These are phyloP conservation scores for Pyrenochaeta sp. DNA, from an alignment of 2,329 filamentous ascomycete species.

Conservation along the genomic window DNA sequence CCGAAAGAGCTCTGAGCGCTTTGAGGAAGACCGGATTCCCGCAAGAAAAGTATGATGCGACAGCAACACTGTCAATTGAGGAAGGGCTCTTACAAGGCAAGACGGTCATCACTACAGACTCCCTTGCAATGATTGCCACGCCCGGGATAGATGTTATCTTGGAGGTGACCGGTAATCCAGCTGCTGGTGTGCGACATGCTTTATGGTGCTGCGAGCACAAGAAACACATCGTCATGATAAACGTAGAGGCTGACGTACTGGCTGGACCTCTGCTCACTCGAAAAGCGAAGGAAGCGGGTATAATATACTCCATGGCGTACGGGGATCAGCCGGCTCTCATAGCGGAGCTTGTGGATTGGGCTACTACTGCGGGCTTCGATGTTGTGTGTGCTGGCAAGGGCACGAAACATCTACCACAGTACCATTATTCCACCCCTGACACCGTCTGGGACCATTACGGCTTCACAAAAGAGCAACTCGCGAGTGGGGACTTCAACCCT, in stretches of 20 bases:
- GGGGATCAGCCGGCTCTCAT: constrained; percentile 58
- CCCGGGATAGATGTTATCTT: constrained; percentile 57
- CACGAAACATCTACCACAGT: constrained; percentile 58
- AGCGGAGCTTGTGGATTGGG: constrained; percentile 56
- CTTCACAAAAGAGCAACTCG: constrained; percentile 56
- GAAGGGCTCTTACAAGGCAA: constrained; percentile 54
- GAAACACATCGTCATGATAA: constrained; percentile 61
- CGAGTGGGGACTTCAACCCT: constrained; percentile 55
- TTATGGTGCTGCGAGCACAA: constrained; percentile 57
- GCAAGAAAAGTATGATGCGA: constrained; percentile 49
- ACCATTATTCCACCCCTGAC: constrained; percentile 57
- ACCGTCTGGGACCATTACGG: constrained; percentile 59
- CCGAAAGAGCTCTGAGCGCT: constrained; percentile 52
- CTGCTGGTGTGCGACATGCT: constrained; percentile 55
- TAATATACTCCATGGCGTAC: constrained; percentile 60
- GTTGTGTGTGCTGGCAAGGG: constrained; percentile 58
- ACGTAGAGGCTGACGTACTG: constrained; percentile 57
- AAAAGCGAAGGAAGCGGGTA: constrained; percentile 55
- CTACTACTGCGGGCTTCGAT: constrained; percentile 55
- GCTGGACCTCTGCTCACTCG: constrained; percentile 53
- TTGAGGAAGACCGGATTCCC: constrained; percentile 54
- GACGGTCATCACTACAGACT: constrained; percentile 55
- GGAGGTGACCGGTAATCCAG: constrained; percentile 55
- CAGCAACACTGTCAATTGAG: constrained; percentile 27
- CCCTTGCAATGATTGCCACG: constrained; percentile 52